Percentiles rank a stretch among this genome's conserved stretches.
Conservation (phyloP, 108 stramenopile species). For the Aurantiochytrium sp. region DNA sequence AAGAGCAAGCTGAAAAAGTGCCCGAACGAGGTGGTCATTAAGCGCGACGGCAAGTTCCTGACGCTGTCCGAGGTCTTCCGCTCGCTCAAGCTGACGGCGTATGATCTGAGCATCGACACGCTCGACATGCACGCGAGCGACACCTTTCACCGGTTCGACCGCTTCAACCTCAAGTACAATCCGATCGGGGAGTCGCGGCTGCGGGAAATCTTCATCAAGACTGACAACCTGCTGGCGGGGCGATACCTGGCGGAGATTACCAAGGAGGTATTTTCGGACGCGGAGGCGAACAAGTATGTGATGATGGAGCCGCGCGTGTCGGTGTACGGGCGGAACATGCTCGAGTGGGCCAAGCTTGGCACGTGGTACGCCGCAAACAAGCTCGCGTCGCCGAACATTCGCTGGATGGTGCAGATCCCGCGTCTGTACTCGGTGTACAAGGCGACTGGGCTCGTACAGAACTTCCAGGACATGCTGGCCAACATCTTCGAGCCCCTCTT, state of each 20-base stretch:
- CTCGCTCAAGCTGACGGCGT: slow-evolving; percentile 81
- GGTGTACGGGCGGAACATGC: slow-evolving; percentile 89
- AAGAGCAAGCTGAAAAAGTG: slow-evolving; percentile 75
- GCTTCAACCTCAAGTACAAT: slow-evolving; percentile 97
- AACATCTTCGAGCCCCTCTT: slow-evolving; percentile 95
- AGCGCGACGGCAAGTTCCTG: slow-evolving; percentile 53
- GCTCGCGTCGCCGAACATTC: slow-evolving; percentile 77
- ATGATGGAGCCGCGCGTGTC: slow-evolving; percentile 86
- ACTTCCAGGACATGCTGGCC: slow-evolving; percentile 86
- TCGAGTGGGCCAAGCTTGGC: slow-evolving; percentile 83
- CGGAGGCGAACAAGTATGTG: slow-evolving; percentile 79
- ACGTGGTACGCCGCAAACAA: slow-evolving; percentile 66
- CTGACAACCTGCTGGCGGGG: slow-evolving; percentile 71
- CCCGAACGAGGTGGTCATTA: slow-evolving; percentile 60
- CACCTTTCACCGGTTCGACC: slow-evolving; percentile 97
- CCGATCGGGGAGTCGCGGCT: slow-evolving; percentile 92
- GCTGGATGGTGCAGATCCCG: slow-evolving; percentile 96
- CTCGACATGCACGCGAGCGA: slow-evolving; percentile 98
- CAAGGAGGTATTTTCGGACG: slow-evolving; percentile 76
- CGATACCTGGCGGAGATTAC: slow-evolving; percentile 90
- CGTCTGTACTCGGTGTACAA: slow-evolving; percentile 89
- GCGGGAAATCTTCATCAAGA: slow-evolving; percentile 97
- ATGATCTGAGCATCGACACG: slow-evolving; percentile 96
- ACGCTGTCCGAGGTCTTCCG: slow-evolving; percentile 62
- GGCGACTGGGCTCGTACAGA: slow-evolving; percentile 51